Evolutionary conservation across 495 filamentous ascomycete genomes (phyloP).

Genomic region (Daldinia childiae): DNA sequence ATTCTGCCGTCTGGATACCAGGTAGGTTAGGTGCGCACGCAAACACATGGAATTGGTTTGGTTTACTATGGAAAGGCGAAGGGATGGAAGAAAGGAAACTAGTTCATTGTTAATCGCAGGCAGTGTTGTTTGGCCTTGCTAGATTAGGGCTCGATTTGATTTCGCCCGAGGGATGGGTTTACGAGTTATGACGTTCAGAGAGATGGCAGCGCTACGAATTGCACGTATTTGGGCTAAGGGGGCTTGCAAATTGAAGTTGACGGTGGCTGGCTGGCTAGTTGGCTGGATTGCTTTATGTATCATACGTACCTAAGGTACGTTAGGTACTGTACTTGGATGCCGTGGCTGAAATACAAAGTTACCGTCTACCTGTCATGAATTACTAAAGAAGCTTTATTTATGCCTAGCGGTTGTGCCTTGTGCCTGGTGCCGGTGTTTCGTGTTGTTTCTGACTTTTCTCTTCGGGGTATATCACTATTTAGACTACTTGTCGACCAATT

Average conservation of each 20-base stretch:
- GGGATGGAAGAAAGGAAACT: too few species aligned
- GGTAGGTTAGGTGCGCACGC: too few species aligned
- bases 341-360: neutral
- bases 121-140: slow-evolving; percentile 29
- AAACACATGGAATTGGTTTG: too few species aligned
- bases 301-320: too few species aligned
- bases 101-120: neutral
- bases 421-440: neutral
- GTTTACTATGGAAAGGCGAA: too few species aligned
- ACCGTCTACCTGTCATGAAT: neutral
- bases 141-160: slow-evolving; percentile 6
- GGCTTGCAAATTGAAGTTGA: neutral
- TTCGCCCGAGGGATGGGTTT: neutral
- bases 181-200: slow-evolving; percentile 34
- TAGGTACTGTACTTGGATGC: neutral
- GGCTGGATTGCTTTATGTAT: neutral
- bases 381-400: neutral
- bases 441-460: neutral
- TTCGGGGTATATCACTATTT: too few species aligned
- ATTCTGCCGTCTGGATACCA: too few species aligned
- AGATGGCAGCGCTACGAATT: neutral
- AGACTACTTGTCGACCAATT: too few species aligned
- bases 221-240: neutral
- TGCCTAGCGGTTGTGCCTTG: neutral
- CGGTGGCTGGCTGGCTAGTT: neutral